Conservation (phyloP, 257 asterid genomes). For the Primulina huaijiensis region DNA sequence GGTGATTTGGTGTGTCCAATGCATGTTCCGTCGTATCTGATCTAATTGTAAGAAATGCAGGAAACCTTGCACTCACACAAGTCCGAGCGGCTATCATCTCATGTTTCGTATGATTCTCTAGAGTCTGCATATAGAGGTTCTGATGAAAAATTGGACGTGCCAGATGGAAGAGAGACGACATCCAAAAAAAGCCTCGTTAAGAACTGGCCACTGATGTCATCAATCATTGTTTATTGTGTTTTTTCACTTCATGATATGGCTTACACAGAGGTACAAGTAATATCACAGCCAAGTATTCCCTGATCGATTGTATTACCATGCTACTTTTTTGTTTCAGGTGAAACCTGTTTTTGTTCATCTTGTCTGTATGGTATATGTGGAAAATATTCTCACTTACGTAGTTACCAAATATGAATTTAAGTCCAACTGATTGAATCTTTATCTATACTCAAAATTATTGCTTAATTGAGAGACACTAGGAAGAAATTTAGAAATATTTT, state of each 20-base stretch:
- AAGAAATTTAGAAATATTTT: neutral
- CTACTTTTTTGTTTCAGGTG: neutral
- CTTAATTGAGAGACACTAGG: neutral
- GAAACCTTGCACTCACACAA: constrained; percentile 63
- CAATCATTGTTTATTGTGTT: constrained; percentile 62
- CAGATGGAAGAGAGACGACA: constrained; percentile 12
- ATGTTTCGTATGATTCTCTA: constrained; percentile 33
- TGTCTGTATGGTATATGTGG: neutral
- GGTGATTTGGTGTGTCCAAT: too few species aligned
- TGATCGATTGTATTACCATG: neutral
- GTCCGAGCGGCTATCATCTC: constrained; percentile 17
- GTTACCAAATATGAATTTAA: neutral
- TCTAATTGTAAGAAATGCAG: constrained; percentile 36
- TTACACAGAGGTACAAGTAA: constrained; percentile 58
- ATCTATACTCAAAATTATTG: neutral
- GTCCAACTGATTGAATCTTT: neutral
- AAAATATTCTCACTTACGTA: neutral
- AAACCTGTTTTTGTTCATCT: neutral
- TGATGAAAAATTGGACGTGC: constrained; percentile 20
- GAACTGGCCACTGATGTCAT: constrained; percentile 89
- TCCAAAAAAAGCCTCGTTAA: constrained; percentile 43
- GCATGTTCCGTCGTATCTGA: neutral
- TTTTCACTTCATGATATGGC: constrained; percentile 88
- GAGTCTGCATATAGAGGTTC: constrained; percentile 33
- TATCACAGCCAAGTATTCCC: neutral